Evolutionary conservation across 2,329 filamentous ascomycete genomes (phyloP).

Genomic region (Aspergillus carbonarius): DNA sequence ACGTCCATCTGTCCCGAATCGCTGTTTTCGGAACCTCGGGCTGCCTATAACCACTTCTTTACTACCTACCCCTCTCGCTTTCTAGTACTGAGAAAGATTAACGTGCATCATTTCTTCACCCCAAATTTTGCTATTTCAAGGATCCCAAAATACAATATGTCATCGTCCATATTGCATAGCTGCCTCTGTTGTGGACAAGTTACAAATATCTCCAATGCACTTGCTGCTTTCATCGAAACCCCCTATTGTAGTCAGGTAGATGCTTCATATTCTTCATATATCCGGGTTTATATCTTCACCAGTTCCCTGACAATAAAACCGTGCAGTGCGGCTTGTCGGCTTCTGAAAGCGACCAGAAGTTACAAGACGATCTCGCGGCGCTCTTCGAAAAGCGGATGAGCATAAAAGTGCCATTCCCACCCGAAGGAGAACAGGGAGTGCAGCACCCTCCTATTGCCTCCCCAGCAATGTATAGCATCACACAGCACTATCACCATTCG

Average conservation of each 20-base stretch:
- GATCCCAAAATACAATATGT: slow-evolving; percentile 27
- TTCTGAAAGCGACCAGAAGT: slow-evolving; percentile 55
- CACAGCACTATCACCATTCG: slow-evolving; percentile 82
- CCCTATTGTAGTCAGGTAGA: slow-evolving; percentile 44
- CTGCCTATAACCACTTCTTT: not conserved
- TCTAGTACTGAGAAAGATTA: not conserved
- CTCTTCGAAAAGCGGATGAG: slow-evolving; percentile 77
- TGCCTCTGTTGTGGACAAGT: slow-evolving; percentile 41
- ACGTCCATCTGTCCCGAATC: not conserved
- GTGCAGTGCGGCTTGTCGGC: slow-evolving; percentile 44
- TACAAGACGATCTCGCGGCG: slow-evolving; percentile 77
- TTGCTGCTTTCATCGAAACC: slow-evolving; percentile 39
- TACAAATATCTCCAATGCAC: slow-evolving; percentile 35
- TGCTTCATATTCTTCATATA: slow-evolving; percentile 6
- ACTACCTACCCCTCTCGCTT: not conserved
- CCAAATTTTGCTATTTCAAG: not conserved
- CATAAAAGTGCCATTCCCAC: slow-evolving; percentile 45
- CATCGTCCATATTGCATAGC: slow-evolving; percentile 38
- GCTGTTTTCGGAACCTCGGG: not conserved
- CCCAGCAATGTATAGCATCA: slow-evolving; percentile 69
- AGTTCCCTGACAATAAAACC: slow-evolving; percentile 18
- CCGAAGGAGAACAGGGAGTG: slow-evolving; percentile 33
- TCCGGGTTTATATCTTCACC: slow-evolving; percentile 18
- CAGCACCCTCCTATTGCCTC: slow-evolving; percentile 27
- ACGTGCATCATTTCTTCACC: not conserved